These are phyloP conservation scores for Myxozyma kluyveri DNA, from an alignment of 805 yeast genomes.

Conservation along the genomic window DNA sequence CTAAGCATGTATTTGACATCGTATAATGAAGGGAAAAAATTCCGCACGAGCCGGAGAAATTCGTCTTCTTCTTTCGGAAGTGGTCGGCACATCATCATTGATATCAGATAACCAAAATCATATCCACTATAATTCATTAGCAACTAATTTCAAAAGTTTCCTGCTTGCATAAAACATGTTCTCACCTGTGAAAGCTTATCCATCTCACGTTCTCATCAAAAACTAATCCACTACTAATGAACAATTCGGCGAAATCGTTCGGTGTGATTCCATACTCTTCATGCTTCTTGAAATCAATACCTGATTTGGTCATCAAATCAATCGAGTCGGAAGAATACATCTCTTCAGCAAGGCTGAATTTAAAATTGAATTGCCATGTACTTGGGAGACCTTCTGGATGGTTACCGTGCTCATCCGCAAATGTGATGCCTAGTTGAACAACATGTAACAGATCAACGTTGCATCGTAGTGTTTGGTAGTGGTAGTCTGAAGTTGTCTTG, in stretches of 20 bases:
- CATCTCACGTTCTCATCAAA: conserved; percentile 70
- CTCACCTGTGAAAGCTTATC: conserved; percentile 78
- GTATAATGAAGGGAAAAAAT: conserved; percentile 76
- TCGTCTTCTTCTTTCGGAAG: conserved; percentile 82
- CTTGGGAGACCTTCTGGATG: conserved; percentile 64
- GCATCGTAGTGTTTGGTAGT: conserved; percentile 89
- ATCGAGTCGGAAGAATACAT: conserved; percentile 87
- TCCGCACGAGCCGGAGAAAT: conserved; percentile 64
- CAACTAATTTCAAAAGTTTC: background rate
- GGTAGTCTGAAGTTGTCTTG: conserved; percentile 85
- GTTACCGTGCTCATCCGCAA: conserved; percentile 66
- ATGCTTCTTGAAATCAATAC: conserved; percentile 75
- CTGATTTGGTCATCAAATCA: conserved; percentile 73
- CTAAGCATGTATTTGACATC: conserved; percentile 64
- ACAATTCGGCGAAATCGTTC: conserved; percentile 74
- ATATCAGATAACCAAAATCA: conserved; percentile 84
- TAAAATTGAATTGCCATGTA: conserved; percentile 97
- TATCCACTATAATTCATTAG: conserved; percentile 56
- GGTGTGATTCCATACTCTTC: conserved; percentile 74
- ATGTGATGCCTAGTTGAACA: conserved; percentile 79
- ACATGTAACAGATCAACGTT: conserved; percentile 84
- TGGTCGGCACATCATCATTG: conserved; percentile 66
- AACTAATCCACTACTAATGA: conserved; percentile 82
- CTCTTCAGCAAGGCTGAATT: conserved; percentile 64
- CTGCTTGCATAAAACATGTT: background rate